Evolutionary conservation across 169 alveolate genomes (phyloP).

Genomic region (Plasmodium cynomolgi): DNA sequence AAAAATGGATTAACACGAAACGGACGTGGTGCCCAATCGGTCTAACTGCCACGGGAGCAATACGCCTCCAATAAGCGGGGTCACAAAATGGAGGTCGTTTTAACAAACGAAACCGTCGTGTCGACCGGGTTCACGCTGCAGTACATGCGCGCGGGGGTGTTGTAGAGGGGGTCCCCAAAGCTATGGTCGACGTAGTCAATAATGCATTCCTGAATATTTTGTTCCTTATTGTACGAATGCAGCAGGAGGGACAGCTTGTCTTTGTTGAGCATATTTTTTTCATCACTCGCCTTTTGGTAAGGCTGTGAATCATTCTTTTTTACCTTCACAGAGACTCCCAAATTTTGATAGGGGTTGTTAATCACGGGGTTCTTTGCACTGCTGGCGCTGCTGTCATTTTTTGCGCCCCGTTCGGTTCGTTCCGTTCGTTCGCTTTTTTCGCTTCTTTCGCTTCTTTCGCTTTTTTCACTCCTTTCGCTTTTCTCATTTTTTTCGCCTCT

Average conservation of each 20-base stretch:
- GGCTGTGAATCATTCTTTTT: constrained; percentile 43
- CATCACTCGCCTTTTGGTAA: not conserved
- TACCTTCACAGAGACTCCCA: constrained; percentile 17
- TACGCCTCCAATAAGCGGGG: not conserved
- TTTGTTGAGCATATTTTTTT: constrained; percentile 22
- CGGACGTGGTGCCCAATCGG: not conserved
- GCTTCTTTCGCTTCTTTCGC: not conserved
- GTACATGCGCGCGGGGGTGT: constrained; percentile 58
- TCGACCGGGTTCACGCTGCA: constrained; percentile 28
- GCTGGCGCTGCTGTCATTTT: not conserved
- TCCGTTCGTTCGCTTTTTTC: constrained; percentile 16
- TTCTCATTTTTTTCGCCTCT: not conserved
- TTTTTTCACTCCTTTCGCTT: not conserved
- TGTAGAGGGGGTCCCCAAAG: constrained; percentile 12
- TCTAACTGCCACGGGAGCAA: not conserved
- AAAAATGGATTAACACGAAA: not conserved
- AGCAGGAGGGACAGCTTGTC: constrained; percentile 53
- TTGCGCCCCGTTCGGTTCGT: not conserved
- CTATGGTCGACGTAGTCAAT: constrained; percentile 51
- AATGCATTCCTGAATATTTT: constrained; percentile 61
- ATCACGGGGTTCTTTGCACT: constrained; percentile 1
- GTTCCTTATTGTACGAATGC: constrained; percentile 53
- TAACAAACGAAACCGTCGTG: constrained; percentile 63
- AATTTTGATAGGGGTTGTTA: constrained; percentile 23
- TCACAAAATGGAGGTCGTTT: constrained; percentile 41